Conservation (phyloP, 2,329 filamentous ascomycete species). For the Cadophora sp. region DNA sequence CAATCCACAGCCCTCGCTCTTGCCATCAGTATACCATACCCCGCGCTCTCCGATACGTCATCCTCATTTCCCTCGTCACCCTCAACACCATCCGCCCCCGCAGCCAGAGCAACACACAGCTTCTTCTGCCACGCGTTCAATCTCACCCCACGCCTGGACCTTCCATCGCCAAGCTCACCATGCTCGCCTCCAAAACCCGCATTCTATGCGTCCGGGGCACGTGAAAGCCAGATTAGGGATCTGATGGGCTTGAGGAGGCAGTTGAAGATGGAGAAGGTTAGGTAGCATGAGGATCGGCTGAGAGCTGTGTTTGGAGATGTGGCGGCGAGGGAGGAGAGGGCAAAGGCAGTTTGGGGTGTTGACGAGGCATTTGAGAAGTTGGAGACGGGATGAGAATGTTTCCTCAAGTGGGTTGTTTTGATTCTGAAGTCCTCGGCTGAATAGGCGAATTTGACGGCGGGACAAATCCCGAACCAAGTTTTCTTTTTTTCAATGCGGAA, state of each 20-base stretch:
- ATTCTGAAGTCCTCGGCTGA: background rate
- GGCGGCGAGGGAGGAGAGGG: constrained; percentile 16
- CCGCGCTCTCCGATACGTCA: background rate
- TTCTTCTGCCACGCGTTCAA: constrained; percentile 28
- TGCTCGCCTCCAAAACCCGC: background rate
- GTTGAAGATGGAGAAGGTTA: constrained; percentile 29
- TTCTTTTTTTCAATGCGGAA: background rate
- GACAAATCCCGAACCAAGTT: background rate
- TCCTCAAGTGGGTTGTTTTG: background rate
- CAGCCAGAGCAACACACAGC: constrained; percentile 11
- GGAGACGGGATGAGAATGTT: constrained; percentile 1
- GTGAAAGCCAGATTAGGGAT: background rate
- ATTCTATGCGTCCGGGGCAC: background rate
- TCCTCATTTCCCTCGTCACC: background rate
- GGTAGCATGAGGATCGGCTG: constrained; percentile 30
- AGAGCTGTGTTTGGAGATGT: constrained; percentile 16
- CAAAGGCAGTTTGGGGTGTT: constrained; percentile 26
- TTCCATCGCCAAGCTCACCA: background rate
- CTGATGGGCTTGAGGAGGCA: constrained; percentile 17
- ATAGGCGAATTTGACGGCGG: background rate
- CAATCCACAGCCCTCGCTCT: background rate
- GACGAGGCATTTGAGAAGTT: constrained; percentile 18
- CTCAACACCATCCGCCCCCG: background rate
- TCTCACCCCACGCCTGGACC: constrained; percentile 3
- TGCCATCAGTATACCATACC: background rate